phyloP scores from a whole-genome alignment of 2,329 filamentous ascomycete species.

The Pseudomassariella vexata region DNA sequence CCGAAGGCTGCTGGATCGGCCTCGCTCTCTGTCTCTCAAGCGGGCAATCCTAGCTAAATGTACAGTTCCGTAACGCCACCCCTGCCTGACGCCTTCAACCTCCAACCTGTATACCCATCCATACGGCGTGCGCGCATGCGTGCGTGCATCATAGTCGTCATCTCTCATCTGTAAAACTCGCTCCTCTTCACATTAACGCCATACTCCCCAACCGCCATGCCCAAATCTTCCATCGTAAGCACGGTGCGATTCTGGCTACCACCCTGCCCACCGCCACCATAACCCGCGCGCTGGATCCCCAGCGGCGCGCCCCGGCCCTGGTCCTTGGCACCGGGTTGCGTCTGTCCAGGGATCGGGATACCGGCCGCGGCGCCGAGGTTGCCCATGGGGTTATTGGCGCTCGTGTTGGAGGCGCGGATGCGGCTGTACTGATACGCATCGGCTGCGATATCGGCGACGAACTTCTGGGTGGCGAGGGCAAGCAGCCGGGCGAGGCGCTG shows the following conservation, averaged over 20 bases:
- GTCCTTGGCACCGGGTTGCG: constrained; percentile 49
- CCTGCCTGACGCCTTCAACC: no score
- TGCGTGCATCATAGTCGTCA: background rate
- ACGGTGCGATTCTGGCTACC: constrained; percentile 88
- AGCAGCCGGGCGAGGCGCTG: constrained; percentile 86
- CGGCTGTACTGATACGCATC: constrained; percentile 97
- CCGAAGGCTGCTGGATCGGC: no score
- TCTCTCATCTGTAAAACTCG: constrained; percentile 79
- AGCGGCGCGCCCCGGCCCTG: constrained; percentile 54
- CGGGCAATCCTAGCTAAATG: no score
- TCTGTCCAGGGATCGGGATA: constrained; percentile 59
- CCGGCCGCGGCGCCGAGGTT: constrained; percentile 72
- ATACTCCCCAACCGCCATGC: constrained; percentile 97
- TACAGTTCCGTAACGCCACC: no score
- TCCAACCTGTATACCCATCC: no score
- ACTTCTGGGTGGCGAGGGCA: constrained; percentile 97
- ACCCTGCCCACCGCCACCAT: constrained; percentile 82
- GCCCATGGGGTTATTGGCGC: constrained; percentile 86
- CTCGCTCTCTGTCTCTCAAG: no score
- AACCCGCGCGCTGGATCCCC: constrained; percentile 72
- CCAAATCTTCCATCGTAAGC: constrained; percentile 96
- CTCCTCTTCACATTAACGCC: constrained; percentile 96
- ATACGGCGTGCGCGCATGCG: no score
- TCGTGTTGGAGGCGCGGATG: constrained; percentile 85
- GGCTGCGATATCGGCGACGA: constrained; percentile 93